Evolutionary conservation across 768 basidiomycete species (phyloP), one percentile per base, ranked within the genome.

Genomic region (Collybia sordida): DNA sequence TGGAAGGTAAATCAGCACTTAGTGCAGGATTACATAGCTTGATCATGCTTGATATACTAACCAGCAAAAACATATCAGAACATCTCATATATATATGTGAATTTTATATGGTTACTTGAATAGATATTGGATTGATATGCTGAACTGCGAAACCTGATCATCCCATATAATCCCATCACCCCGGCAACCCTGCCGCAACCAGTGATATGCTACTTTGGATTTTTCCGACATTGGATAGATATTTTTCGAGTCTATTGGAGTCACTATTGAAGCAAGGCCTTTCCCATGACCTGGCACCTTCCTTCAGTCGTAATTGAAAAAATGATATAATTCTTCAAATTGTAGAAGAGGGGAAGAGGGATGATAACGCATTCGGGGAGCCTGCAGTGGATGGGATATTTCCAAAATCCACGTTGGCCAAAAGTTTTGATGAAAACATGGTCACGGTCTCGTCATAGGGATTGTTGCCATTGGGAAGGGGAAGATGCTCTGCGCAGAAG

Each of bases 211-310:
- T n/a, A n/a, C n/a, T n/a, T n/a, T n/a, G n/a, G n/a, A n/a, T n/a
- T n/a, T n/a, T n/a, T n/a, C n/a, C n/a, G n/a, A n/a, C n/a, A n/a
- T n/a, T n/a, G n/a, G n/a, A 47, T 70, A 69, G 18, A 74, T 64
- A 59, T 76, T 78, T 31, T 72, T 64, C 47, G 79, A 69, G 52
- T 78, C 74, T 19, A 68, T 63, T 43, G 79, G 59, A 6, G 77
- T 70, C 39, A 64, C 72, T 18, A 58, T 49, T 3, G 55, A 57
- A 21, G 63, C 57, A 35, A 59, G 27, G 15, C 17, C 52, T 45
- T 50, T 28, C 47, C 51, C 53, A 25, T 54, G 51, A 6, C 46
- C 54, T 37, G 43, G 3, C 49, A 43, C 19, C 47, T 51, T 47
- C n/a, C 55, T 57, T 45, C 52, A 51, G 31, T 42, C 52, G 23